phyloP scores from a whole-genome alignment of 2,329 filamentous ascomycete genomes.

The Lachnellula suecica region DNA sequence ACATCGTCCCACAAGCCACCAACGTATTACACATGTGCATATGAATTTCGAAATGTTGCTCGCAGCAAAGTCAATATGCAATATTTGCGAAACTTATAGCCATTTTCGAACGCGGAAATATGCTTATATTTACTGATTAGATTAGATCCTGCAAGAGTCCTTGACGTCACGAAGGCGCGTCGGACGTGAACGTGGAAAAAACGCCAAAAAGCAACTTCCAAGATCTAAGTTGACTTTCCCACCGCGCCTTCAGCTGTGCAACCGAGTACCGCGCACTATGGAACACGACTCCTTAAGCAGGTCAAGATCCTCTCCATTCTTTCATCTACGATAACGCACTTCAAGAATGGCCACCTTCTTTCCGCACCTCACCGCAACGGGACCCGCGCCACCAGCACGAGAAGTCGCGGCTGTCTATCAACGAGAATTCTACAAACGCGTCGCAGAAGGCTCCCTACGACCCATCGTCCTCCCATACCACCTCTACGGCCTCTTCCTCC shows the following conservation, averaged over 20 bases:
- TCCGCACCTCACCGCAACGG: slow-evolving; percentile 22
- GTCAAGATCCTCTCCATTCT: not conserved
- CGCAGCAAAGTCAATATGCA: too few species aligned
- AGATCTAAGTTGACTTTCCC: not conserved
- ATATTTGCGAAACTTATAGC: too few species aligned
- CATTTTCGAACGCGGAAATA: too few species aligned
- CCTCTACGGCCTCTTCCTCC: slow-evolving; percentile 45
- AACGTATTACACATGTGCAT: too few species aligned
- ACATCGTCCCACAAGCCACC: too few species aligned
- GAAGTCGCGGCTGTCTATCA: slow-evolving; percentile 35
- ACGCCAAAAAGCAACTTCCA: not conserved
- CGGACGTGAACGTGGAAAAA: not conserved
- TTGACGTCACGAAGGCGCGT: not conserved
- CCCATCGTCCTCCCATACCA: slow-evolving; percentile 55
- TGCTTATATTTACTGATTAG: not conserved
- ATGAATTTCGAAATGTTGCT: too few species aligned
- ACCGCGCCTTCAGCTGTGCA: not conserved
- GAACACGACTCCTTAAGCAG: not conserved
- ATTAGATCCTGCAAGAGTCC: not conserved
- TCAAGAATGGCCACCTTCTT: slow-evolving; percentile 19
- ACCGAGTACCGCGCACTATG: not conserved
- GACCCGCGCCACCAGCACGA: slow-evolving; percentile 16
- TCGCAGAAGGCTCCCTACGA: slow-evolving; percentile 39
- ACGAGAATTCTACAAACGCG: slow-evolving; percentile 35
- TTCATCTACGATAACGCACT: not conserved